Conservation (phyloP, 2,329 filamentous ascomycete genomes). For the Trichocomaceae sp. region DNA sequence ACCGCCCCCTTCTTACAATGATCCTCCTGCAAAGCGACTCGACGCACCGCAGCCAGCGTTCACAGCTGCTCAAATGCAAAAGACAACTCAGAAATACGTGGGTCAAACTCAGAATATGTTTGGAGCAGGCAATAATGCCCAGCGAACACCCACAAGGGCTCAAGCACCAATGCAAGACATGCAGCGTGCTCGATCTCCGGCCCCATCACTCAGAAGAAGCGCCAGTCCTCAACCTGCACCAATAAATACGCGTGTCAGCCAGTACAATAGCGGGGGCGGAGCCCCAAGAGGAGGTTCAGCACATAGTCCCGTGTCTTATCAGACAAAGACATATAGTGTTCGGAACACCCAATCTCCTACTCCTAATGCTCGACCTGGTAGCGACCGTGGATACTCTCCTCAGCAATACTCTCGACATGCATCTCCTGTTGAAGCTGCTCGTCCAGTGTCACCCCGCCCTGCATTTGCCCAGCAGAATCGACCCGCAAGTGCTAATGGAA, state of each 20-base stretch:
- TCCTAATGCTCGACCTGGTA: slow-evolving; percentile 24
- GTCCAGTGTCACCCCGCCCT: slow-evolving; percentile 48
- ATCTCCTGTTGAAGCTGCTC: slow-evolving; percentile 34
- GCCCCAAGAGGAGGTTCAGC: slow-evolving; percentile 22
- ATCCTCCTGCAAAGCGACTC: slow-evolving; percentile 64
- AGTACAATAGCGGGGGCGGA: slow-evolving; percentile 24
- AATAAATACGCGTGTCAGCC: slow-evolving; percentile 29
- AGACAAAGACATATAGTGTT: slow-evolving; percentile 37
- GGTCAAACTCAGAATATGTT: slow-evolving; percentile 79
- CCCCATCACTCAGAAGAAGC: slow-evolving; percentile 30
- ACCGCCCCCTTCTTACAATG: slow-evolving; percentile 81
- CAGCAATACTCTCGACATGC: slow-evolving; percentile 34
- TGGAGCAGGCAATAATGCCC: slow-evolving; percentile 35
- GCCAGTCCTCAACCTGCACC: slow-evolving; percentile 28
- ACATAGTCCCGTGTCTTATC: slow-evolving; percentile 40
- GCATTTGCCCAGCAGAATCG: slow-evolving; percentile 46
- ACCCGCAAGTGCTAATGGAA: slow-evolving; percentile 47
- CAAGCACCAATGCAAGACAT: slow-evolving; percentile 39
- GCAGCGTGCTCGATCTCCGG: slow-evolving; percentile 55
- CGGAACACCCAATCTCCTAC: slow-evolving; percentile 34
- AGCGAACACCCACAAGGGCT: slow-evolving; percentile 55
- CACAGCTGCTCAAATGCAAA: slow-evolving; percentile 91
- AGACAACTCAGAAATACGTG: slow-evolving; percentile 82
- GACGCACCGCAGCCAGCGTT: slow-evolving; percentile 87
- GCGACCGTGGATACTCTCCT: slow-evolving; percentile 39